A percentile compares a stretch with the other conserved stretches of the same genome.
phyloP scores from a whole-genome alignment of 2,329 filamentous ascomycete genomes.

The Pestalotiopsis fici region DNA sequence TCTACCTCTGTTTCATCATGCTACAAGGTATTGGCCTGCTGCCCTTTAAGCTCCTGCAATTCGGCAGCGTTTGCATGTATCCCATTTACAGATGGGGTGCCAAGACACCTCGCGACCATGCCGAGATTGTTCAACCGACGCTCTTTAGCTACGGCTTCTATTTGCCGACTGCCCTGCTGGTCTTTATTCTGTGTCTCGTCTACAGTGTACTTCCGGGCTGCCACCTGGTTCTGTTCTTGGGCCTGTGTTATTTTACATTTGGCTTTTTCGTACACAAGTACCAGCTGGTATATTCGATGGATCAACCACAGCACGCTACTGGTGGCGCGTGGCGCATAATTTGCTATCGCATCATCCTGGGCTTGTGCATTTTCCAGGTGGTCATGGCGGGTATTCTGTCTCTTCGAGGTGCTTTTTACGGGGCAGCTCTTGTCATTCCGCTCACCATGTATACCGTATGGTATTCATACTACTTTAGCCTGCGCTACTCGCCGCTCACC shows the following conservation, averaged over 20 bases:
- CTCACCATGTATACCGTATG: slow-evolving; percentile 80
- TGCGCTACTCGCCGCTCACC: slow-evolving; percentile 84
- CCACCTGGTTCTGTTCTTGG: slow-evolving; percentile 79
- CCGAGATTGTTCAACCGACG: slow-evolving; percentile 78
- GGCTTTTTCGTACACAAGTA: slow-evolving; percentile 95
- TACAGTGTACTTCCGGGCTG: slow-evolving; percentile 86
- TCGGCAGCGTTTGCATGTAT: slow-evolving; percentile 82
- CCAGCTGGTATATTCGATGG: slow-evolving; percentile 97
- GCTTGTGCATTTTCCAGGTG: slow-evolving; percentile 84
- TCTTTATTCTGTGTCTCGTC: slow-evolving; percentile 93
- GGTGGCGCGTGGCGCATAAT: slow-evolving; percentile 97
- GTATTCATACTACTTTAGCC: slow-evolving; percentile 82
- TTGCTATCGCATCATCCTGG: slow-evolving; percentile 85
- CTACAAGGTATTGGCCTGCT: slow-evolving; percentile 92
- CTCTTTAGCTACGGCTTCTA: slow-evolving; percentile 96
- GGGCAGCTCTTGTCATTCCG: slow-evolving; percentile 73
- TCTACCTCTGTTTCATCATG: slow-evolving; percentile 94
- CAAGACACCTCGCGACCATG: slow-evolving; percentile 86
- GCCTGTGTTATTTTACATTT: slow-evolving; percentile 78
- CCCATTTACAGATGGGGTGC: slow-evolving; percentile 77
- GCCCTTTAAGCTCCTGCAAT: slow-evolving; percentile 87
- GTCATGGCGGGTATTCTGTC: slow-evolving; percentile 88
- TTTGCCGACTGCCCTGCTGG: slow-evolving; percentile 85
- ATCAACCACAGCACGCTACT: slow-evolving; percentile 91
- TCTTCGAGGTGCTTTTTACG: slow-evolving; percentile 69